Evolutionary conservation across 768 basidiomycete species (phyloP).

Genomic region (Agaricus blazei): DNA sequence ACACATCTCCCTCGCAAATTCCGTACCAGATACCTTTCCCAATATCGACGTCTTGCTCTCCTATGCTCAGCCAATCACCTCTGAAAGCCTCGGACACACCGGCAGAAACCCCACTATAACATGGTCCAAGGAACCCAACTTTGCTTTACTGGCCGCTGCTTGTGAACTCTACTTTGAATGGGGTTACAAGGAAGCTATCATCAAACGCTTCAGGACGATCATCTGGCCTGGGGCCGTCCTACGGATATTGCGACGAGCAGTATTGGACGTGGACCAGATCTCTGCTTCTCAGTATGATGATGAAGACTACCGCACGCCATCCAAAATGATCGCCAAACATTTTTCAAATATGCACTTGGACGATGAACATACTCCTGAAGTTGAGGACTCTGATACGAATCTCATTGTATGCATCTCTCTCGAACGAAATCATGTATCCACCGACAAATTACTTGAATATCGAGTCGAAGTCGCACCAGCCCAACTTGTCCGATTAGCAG

Average conservation of each 20-base stretch:
- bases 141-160: slow-evolving; percentile 64
- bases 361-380: slow-evolving; percentile 24
- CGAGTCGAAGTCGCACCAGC: slow-evolving; percentile 72
- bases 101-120: slow-evolving; percentile 31
- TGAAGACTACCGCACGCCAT: slow-evolving; percentile 38
- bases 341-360: slow-evolving; percentile 42
- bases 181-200: slow-evolving; percentile 79
- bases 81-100: slow-evolving; percentile 48
- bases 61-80: slow-evolving; percentile 76
- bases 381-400: slow-evolving; percentile 26
- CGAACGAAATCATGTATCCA: slow-evolving; percentile 60
- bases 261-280: slow-evolving; percentile 41
- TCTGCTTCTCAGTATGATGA: slow-evolving; percentile 10
- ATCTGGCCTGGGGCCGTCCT: slow-evolving; percentile 76
- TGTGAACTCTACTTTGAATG: slow-evolving; percentile 93
- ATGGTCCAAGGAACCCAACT: slow-evolving; percentile 58
- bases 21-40: slow-evolving; percentile 66
- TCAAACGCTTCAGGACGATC: slow-evolving; percentile 79
- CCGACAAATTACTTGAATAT: slow-evolving; percentile 71
- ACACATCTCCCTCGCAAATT: slow-evolving; percentile 55
- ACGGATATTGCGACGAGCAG: slow-evolving; percentile 63
- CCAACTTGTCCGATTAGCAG: slow-evolving; percentile 58
- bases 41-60: slow-evolving; percentile 67
- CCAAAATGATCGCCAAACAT: slow-evolving; percentile 50
- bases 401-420: slow-evolving; percentile 67